Conservation (phyloP, 1,139 yeast species). For the Candida neerlandica region DNA sequence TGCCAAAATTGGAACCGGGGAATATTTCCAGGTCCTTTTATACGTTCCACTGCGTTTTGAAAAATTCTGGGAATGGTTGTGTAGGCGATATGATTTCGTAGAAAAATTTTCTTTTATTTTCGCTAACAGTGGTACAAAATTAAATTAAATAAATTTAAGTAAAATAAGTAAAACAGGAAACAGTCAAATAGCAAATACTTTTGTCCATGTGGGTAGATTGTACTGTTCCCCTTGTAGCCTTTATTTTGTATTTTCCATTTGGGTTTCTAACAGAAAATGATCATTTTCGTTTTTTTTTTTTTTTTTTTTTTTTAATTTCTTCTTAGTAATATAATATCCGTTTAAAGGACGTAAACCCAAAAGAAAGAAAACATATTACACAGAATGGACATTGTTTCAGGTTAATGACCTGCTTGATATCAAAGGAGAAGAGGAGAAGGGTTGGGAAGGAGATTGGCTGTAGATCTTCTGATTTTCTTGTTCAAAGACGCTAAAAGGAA, state of each 20-base stretch:
- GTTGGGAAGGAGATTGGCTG: not conserved
- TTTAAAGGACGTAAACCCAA: not conserved
- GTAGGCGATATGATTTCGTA: slow-evolving; percentile 1
- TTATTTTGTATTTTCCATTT: too few species aligned
- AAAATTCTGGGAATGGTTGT: not conserved
- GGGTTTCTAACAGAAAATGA: not conserved
- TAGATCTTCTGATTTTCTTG: not conserved
- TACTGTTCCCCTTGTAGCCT: not conserved
- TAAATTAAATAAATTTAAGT: too few species aligned
- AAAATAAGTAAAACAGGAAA: too few species aligned
- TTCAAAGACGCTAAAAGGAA: not conserved
- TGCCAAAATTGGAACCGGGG: slow-evolving; percentile 4
- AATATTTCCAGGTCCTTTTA: slow-evolving; percentile 1
- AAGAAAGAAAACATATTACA: not conserved
- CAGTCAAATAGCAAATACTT: not conserved
- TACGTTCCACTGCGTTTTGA: not conserved
- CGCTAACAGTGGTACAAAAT: not conserved
- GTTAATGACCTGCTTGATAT: slow-evolving; percentile 4
- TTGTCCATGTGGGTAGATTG: not conserved
- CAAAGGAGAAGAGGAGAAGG: not conserved
- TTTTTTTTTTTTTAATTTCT: not conserved
- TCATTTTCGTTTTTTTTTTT: not conserved
- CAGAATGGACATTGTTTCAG: not conserved
- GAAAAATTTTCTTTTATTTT: not conserved
- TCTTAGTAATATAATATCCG: too few species aligned